These are phyloP conservation scores for Quercus phellos DNA, from an alignment of 331 rosid genomes.

Conservation along the genomic window DNA sequence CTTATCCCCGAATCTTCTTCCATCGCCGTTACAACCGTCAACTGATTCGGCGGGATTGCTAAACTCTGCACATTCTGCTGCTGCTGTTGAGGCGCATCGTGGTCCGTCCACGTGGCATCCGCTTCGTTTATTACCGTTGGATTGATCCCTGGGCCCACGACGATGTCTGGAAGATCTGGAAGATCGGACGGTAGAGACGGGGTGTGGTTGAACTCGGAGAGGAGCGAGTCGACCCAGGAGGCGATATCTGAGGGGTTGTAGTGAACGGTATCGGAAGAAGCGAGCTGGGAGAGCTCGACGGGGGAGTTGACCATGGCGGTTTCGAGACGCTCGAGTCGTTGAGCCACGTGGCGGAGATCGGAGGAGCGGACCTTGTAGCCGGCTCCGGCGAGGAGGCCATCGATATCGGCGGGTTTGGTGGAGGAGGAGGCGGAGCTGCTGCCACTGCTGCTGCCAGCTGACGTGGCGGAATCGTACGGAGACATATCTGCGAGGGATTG, in stretches of 20 bases:
- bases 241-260: slow-evolving; percentile 74
- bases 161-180: slow-evolving; percentile 38
- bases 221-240: slow-evolving; percentile 81
- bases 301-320: slow-evolving; percentile 59
- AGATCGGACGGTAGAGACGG: slow-evolving; percentile 48
- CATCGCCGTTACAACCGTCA: slow-evolving; percentile 37
- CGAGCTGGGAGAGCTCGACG: slow-evolving; percentile 50
- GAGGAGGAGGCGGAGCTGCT: slow-evolving; percentile 30
- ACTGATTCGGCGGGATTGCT: slow-evolving; percentile 17
- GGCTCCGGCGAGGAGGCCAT: slow-evolving; percentile 57
- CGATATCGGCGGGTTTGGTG: slow-evolving; percentile 48
- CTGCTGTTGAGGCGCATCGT: background rate
- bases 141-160: slow-evolving; percentile 10
- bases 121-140: background rate
- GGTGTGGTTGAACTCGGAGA: slow-evolving; percentile 54
- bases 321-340: slow-evolving; percentile 58
- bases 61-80: too few relatives aligned
- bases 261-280: slow-evolving; percentile 55
- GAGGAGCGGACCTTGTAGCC: slow-evolving; percentile 74
- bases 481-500: slow-evolving; percentile 29
- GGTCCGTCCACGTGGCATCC: slow-evolving; percentile 22
- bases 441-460: slow-evolving; percentile 32
- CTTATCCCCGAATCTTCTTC: slow-evolving; percentile 87
- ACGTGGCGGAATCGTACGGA: slow-evolving; percentile 33
- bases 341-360: slow-evolving; percentile 65